phyloP scores from a whole-genome alignment of 768 basidiomycete species.

The Dacryopinax spathularia region DNA sequence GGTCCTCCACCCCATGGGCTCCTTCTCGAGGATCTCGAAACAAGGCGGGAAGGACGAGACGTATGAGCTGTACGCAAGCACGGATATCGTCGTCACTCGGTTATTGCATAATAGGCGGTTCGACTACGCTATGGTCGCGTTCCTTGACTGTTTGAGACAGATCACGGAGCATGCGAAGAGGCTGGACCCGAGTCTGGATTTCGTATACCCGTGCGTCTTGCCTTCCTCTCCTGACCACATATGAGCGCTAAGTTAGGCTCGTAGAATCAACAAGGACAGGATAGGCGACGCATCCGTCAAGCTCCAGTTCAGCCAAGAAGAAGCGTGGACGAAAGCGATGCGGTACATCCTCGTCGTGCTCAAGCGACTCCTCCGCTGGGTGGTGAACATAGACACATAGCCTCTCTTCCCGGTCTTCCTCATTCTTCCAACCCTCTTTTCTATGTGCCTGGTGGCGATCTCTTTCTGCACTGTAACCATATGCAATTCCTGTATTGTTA shows the following conservation, averaged over 20 bases:
- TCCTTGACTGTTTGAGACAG: conserved; percentile 88
- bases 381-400: not conserved
- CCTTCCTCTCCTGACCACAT: conserved; percentile 3
- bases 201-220: conserved; percentile 68
- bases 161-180: conserved; percentile 72
- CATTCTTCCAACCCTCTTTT: not conserved
- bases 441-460: not conserved
- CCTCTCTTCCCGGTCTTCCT: too few species aligned
- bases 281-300: conserved; percentile 93
- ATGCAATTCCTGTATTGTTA: not conserved
- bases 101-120: conserved; percentile 89
- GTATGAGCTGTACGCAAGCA: conserved; percentile 62
- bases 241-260: conserved; percentile 8
- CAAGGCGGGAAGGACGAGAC: conserved; percentile 60
- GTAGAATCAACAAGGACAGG: conserved; percentile 79
- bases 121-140: conserved; percentile 90
- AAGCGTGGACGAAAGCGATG: conserved; percentile 87
- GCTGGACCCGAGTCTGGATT: conserved; percentile 56
- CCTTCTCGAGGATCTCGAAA: conserved; percentile 81
- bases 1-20: conserved; percentile 78
- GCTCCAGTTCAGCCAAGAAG: conserved; percentile 87
- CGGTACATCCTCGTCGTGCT: conserved; percentile 80
- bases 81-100: conserved; percentile 80
- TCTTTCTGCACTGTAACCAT: not conserved
- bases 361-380: conserved; percentile 51